These are phyloP conservation scores for Rutidosis leptorrhynchoides DNA, from an alignment of 129 eudicot species.

Conservation along the genomic window DNA sequence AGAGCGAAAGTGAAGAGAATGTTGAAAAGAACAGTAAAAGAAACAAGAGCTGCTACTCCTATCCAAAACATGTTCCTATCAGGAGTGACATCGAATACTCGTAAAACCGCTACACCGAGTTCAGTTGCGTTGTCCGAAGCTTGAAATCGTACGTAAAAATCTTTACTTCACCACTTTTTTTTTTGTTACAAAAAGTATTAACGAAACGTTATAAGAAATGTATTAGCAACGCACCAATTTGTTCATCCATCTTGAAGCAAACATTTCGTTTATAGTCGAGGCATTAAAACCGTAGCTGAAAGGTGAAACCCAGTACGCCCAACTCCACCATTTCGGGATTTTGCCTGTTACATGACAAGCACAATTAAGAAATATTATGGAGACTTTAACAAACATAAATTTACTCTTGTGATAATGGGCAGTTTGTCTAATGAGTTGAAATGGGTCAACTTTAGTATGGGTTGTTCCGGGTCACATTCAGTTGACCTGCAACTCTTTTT, in stretches of 20 bases:
- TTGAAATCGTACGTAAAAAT: slow-evolving; percentile 31
- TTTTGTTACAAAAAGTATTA: neutral
- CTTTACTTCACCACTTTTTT: neutral
- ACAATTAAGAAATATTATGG: neutral
- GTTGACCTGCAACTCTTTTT: too few species aligned
- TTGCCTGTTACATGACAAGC: slow-evolving; percentile 34
- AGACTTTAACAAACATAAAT: neutral
- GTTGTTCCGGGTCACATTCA: too few species aligned
- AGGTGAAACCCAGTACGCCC: slow-evolving; percentile 85
- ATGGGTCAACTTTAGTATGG: too few species aligned
- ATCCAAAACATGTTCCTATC: slow-evolving; percentile 73
- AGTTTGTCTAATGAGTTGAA: neutral
- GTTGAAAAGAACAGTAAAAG: slow-evolving; percentile 62
- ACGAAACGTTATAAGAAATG: neutral
- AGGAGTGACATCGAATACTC: slow-evolving; percentile 48
- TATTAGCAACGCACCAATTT: slow-evolving; percentile 33
- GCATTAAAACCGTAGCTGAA: slow-evolving; percentile 64
- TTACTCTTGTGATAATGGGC: neutral
- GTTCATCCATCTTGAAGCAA: slow-evolving; percentile 89
- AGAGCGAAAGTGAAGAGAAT: slow-evolving; percentile 65
- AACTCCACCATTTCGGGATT: slow-evolving; percentile 73
- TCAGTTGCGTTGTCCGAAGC: slow-evolving; percentile 50
- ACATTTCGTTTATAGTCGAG: slow-evolving; percentile 67
- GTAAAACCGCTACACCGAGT: slow-evolving; percentile 58
- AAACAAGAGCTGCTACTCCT: slow-evolving; percentile 60